Conservation (phyloP, 2,329 filamentous ascomycete species). For the Macroventuria anomochaeta region DNA sequence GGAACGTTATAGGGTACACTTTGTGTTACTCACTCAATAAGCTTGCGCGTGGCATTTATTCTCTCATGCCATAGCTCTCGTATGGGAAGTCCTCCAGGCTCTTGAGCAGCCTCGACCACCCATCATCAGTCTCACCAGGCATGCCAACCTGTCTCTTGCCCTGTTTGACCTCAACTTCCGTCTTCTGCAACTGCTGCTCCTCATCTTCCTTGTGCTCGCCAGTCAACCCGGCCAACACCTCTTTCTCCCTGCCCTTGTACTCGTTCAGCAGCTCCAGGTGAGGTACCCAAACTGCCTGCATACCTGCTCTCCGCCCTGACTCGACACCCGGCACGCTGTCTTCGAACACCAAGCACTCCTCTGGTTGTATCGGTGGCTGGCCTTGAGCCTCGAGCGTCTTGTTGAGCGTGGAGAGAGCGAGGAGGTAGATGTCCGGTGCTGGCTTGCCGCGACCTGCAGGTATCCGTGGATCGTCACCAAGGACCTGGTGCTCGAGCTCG, state of each 20-base stretch:
- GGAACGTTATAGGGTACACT: too few species aligned
- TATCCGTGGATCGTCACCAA: constrained; percentile 86
- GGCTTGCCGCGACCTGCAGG: constrained; percentile 85
- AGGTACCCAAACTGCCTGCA: constrained; percentile 93
- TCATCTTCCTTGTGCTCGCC: constrained; percentile 70
- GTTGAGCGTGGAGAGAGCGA: constrained; percentile 87
- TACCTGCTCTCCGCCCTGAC: constrained; percentile 85
- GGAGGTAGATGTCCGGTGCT: constrained; percentile 89
- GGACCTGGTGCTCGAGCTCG: constrained; percentile 71
- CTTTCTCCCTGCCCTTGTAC: constrained; percentile 75
- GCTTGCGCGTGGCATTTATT: too few species aligned
- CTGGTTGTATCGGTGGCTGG: constrained; percentile 70
- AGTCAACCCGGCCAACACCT: constrained; percentile 83
- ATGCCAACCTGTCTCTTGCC: constrained; percentile 53
- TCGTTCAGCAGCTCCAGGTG: constrained; percentile 79
- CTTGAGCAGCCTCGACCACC: constrained; percentile 61
- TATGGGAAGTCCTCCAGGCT: constrained; percentile 68
- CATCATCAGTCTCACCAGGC: constrained; percentile 65
- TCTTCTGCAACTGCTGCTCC: constrained; percentile 39
- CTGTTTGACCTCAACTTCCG: constrained; percentile 47
- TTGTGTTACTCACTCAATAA: too few species aligned
- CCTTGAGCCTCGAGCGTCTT: constrained; percentile 67
- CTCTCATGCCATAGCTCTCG: constrained; percentile 65
- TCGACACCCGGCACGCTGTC: constrained; percentile 94
- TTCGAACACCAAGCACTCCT: constrained; percentile 95